Base-by-base conservation (phyloP, 352 stramenopile genomes). In the Pilasporangium apinafurcum region DNA sequence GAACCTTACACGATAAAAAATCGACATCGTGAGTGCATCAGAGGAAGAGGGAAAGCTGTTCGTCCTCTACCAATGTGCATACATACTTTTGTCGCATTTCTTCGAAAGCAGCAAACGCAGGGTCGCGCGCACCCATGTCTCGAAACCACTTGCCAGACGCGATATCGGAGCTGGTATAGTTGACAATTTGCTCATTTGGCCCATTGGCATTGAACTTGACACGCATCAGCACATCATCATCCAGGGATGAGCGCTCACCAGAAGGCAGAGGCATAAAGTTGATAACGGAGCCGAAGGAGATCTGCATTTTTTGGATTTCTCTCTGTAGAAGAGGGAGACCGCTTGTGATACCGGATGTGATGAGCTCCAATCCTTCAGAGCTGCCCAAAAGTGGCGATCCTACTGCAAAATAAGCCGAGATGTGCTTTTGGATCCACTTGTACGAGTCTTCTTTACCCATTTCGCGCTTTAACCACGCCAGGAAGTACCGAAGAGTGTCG, bases 401-500 rank as follows among this genome's bases (percentile, higher is more conserved):
- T 7, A 92, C 62, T 3, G 76, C 76, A 53, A 92, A 92, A 48
- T 83, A 92, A 10, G 79, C 58, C 14, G 76, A 80, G 36, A 92
- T 72, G 46, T 92, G 72, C 9, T 52, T 59, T 46, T 87, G 74
- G 33, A 92, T 83, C 79, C 79, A 92, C 31, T 62, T 45, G 28
- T 86, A 69, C 68, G 68, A 86, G 53, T 87, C 62, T 37, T 90
- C 75, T 6, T 60, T 56, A 1, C 77, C 77, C 17, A 92, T 60
- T 44, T 92, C 76, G 38, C 81, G 67, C 42, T 83, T 78, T 40
- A 92, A 57, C 79, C 79, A 92, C 44, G 72, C 71, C 25, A 92
- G 67, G 34, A 92, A 92, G 61, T 92, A 92, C 3, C 76, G 76
- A 18, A 92, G 83, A 14, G 89, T 50, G 27, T 65, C 64, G 48